phyloP scores from a whole-genome alignment of 345 rosid species.

The Syzygium jambos region DNA sequence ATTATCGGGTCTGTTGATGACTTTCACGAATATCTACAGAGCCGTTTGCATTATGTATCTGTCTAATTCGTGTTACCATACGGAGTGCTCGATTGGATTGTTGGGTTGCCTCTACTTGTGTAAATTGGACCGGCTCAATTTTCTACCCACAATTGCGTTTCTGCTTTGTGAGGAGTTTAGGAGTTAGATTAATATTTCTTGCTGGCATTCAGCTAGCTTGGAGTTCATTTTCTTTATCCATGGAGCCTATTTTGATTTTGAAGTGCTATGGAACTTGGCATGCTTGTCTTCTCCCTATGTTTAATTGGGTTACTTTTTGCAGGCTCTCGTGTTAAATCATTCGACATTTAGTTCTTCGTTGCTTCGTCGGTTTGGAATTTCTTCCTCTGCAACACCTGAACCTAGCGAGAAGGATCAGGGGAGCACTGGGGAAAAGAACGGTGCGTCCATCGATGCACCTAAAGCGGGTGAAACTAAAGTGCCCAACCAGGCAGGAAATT shows the following conservation, averaged over 20 bases:
- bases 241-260: background rate
- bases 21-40: background rate
- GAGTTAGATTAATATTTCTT: slow-evolving; percentile 13
- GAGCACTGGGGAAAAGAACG: slow-evolving; percentile 10
- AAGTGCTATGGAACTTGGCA: background rate
- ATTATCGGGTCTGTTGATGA: background rate
- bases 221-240: background rate
- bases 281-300: background rate
- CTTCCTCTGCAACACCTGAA: slow-evolving; percentile 70
- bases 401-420: slow-evolving; percentile 35
- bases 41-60: background rate
- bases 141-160: background rate
- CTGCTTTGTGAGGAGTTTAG: background rate
- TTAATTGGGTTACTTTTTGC: slow-evolving; percentile 5
- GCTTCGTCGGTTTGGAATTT: slow-evolving; percentile 49
- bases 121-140: background rate
- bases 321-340: slow-evolving; percentile 33
- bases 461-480: slow-evolving; percentile 3
- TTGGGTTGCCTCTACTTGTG: background rate
- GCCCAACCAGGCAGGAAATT: slow-evolving; percentile 15
- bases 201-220: slow-evolving; percentile 30
- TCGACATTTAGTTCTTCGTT: slow-evolving; percentile 26
- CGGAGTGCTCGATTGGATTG: background rate
- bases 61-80: background rate
- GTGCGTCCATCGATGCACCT: background rate